phyloP scores from a whole-genome alignment of 192 early-diverging fungal species.

The Umbelopsis vinacea region DNA sequence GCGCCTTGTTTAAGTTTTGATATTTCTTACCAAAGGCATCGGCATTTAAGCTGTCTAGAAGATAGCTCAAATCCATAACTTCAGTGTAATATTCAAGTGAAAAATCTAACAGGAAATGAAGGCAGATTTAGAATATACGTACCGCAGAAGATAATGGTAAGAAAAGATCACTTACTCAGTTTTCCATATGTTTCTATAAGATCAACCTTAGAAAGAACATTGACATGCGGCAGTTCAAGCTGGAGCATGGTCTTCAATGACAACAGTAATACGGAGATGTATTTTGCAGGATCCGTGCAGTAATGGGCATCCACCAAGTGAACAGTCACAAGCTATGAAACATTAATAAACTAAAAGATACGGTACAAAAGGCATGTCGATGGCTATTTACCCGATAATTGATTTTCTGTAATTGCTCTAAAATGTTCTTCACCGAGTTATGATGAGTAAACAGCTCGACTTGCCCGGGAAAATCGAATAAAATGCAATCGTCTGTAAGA shows the following conservation, averaged over 20 bases:
- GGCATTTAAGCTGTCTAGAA: conserved; percentile 77
- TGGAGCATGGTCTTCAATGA: conserved; percentile 93
- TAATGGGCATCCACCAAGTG: conserved; percentile 93
- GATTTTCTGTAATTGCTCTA: conserved; percentile 70
- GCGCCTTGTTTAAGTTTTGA: conserved; percentile 74
- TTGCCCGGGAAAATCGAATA: conserved; percentile 97
- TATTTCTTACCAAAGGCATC: conserved; percentile 70
- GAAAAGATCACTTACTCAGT: conserved; percentile 44
- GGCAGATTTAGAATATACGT: neutral
- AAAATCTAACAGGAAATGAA: conserved; percentile 59
- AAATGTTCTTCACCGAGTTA: conserved; percentile 75
- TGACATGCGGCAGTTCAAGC: conserved; percentile 94
- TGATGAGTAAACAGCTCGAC: conserved; percentile 99
- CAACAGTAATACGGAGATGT: conserved; percentile 88
- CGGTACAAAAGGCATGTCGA: no score
- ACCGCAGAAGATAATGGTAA: neutral
- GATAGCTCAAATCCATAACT: conserved; percentile 86
- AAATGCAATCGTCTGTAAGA: conserved; percentile 78
- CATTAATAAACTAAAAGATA: neutral
- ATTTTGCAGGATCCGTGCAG: conserved; percentile 90
- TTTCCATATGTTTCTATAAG: conserved; percentile 81
- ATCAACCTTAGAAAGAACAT: conserved; percentile 96
- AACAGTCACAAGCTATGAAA: conserved; percentile 70
- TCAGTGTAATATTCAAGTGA: conserved; percentile 95
- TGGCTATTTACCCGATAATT: conserved; percentile 63